Conservation (phyloP, 805 yeast genomes). For the Yarrowia porcina region DNA sequence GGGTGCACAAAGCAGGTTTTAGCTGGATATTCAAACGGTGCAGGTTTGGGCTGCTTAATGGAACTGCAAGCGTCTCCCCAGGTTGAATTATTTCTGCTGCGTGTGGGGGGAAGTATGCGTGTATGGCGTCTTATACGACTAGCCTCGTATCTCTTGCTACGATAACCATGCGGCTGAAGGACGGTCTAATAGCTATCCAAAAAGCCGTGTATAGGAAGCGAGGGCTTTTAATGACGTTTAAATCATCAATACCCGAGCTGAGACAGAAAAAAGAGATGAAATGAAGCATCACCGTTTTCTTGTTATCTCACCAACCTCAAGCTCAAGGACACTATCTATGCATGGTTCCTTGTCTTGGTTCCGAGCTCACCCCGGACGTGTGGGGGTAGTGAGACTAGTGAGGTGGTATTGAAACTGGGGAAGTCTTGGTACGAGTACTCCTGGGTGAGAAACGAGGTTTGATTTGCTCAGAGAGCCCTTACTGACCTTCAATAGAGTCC, state of each 20-base stretch:
- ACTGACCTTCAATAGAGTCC: no score
- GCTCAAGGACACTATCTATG: background rate
- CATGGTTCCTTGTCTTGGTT: background rate
- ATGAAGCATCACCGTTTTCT: background rate
- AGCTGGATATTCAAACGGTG: background rate
- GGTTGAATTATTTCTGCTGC: background rate
- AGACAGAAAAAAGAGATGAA: background rate
- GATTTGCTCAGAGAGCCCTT: no score
- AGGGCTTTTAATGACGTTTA: background rate
- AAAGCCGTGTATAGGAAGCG: background rate
- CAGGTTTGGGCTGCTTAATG: background rate
- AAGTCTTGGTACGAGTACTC: background rate
- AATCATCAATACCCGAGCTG: background rate
- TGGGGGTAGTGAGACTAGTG: background rate
- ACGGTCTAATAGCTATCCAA: background rate
- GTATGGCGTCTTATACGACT: no score
- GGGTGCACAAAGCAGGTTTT: slow-evolving; percentile 5
- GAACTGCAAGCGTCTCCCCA: background rate
- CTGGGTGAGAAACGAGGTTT: no score
- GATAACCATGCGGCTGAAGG: background rate
- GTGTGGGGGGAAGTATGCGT: background rate
- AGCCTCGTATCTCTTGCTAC: background rate
- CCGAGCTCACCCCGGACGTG: background rate
- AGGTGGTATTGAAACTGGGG: background rate
- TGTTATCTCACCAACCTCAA: background rate